Evolutionary conservation across 768 basidiomycete genomes (phyloP).

Genomic region (Termitomyces sp.): DNA sequence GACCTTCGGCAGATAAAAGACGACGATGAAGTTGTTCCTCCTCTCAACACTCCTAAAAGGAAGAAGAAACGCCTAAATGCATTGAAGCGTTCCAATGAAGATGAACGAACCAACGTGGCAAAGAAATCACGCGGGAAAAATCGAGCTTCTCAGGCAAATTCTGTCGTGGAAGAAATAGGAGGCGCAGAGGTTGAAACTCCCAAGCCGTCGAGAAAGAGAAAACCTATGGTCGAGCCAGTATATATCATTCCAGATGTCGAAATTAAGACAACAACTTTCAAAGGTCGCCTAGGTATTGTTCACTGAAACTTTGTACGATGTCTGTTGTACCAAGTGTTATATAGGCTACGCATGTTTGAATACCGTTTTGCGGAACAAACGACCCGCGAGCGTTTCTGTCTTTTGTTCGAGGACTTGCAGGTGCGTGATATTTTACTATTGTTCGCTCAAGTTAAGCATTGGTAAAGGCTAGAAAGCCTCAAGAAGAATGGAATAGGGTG

Average conservation of each 20-base stretch:
- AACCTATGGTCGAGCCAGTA: conserved; percentile 39
- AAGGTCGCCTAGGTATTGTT: conserved; percentile 49
- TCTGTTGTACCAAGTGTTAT: neutral
- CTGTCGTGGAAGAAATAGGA: neutral
- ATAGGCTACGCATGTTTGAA: conserved; percentile 80
- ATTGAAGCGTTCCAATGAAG: neutral
- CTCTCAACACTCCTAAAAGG: neutral
- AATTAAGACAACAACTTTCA: conserved; percentile 62
- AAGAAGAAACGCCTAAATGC: neutral
- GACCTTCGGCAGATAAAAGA: neutral
- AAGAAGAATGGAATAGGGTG: conserved; percentile 76
- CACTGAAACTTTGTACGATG: neutral
- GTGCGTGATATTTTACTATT: conserved; percentile 21
- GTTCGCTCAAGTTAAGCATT: neutral
- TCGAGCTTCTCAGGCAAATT: neutral
- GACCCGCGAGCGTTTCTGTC: conserved; percentile 56
- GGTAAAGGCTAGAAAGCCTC: conserved; percentile 65
- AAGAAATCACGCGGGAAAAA: neutral
- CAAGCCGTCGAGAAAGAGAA: conserved; percentile 16
- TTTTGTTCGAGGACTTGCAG: conserved; percentile 76
- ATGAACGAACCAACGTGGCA: conserved; percentile 8
- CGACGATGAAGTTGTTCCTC: neutral
- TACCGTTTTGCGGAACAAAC: conserved; percentile 69
- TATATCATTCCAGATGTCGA: conserved; percentile 73
- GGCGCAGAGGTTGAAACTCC: neutral